Evolutionary conservation across 805 yeast genomes (phyloP), one percentile per base, ranked within the genome.

Genomic region (Spathaspora passalidarum): DNA sequence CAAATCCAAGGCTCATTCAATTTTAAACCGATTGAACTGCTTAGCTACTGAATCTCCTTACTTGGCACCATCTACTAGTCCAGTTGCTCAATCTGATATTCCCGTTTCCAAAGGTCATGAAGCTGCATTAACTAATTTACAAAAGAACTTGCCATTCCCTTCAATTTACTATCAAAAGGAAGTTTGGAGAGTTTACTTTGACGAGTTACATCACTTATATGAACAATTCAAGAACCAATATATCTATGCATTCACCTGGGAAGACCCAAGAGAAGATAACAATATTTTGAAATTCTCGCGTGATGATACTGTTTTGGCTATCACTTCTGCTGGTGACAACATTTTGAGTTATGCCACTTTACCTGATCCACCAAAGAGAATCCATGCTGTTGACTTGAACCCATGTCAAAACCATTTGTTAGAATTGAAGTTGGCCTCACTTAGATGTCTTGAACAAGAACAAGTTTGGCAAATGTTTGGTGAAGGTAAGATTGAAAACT

Each of bases 211-310:
- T 56, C 81, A 84, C 6, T 76, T 77, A 53, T 84, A 84, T 60
- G 78, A 76, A 42, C 90, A 86, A 62, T 87, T 87, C 69, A 80
- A 78, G 48, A 76, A 85, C 58, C 90, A 87, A 66, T 87, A 86
- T 62, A 88, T 87, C 49, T 88, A 87, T 60, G 91, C 95, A 4
- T 87, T 87, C 65, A 87, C 95, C 5, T 87, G 96, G 96, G 96
- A 87, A 65, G 96, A 88, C 60, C 95, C 95, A 23, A 75, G 85
- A 46, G 94, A 86, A 66, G 96, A 87, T 67, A 78, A 80, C 49
- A 74, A 74, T 42, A 83, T 87, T 46, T 72, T 87, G 54, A 76
- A 81, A 38, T 70, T 87, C 56, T 69, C 73, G 25, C 65, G 80
- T 11, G 73, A 76, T 23, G 96, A 88, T 58, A 84, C 88, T 1